Base-by-base conservation (phyloP, 2,329 filamentous ascomycete species). In the Mariannaea elegans region DNA sequence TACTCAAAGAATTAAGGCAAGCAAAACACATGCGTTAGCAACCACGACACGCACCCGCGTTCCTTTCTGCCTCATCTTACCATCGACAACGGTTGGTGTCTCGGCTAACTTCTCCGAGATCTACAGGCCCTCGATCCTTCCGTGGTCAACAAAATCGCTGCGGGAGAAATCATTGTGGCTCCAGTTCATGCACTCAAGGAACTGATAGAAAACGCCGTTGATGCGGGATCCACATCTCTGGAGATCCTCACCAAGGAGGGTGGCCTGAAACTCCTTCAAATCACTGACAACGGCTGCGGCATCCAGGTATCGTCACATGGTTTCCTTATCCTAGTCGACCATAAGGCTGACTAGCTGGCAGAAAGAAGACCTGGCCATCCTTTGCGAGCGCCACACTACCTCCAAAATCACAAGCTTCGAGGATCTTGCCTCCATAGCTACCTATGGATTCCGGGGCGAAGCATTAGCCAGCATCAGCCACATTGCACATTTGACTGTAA, bases 81-180 rank as follows among this genome's bases (percentile, higher is more conserved):
- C 42, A 52, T 56, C 53, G 39, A 36, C n/a, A 39, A 13, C 14
- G 13, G 4, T 31, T 31, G 21, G 18, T 42, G 36, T 38, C 21
- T 27, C 38, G 10, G 46, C 52, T 69, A 38, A 69, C 50, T 41
- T 36, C 47, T 44, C 39, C 24, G 48, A 48, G 10, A 44, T 44
- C n/a, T 44, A 10, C 54, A 97, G 89, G 91, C 94, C 13, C 85
- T 99, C 23, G 92, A 97, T 71, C 89, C 91, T 64, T 90, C 95
- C 79, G 95, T 99, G 19, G 91, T 99, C 66, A 99, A 98, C 82
- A 99, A 98, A 76, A 99, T 99, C 67, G 95, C 95, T 1, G 95
- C 95, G 0, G 95, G 95, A 18, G 95, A 99, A 76, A 99, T 99
- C 70, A 99, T 99, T 61, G 93, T 99, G 47, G 94, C 95, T 2